Conservation (phyloP, 2,329 filamentous ascomycete genomes). For the Colletotrichum euphorbiae region DNA sequence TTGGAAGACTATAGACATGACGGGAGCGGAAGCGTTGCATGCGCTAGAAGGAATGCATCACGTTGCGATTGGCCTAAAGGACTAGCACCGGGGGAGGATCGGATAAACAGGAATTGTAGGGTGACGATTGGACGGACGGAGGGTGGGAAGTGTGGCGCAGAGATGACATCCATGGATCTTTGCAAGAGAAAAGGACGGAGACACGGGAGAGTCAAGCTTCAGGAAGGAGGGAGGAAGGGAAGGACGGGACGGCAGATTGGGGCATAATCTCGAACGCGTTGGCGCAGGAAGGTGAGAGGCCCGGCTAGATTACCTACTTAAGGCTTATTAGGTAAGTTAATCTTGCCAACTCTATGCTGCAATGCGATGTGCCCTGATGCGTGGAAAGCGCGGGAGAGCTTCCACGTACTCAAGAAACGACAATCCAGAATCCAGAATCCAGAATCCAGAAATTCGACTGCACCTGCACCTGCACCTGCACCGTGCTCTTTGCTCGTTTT, state of each 20-base stretch:
- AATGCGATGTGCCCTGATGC: neutral
- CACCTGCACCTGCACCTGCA: neutral
- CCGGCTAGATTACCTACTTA: no score
- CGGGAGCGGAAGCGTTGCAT: conserved; percentile 21
- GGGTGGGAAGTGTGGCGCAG: conserved; percentile 23
- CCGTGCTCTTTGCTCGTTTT: no score
- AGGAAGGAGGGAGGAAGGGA: neutral
- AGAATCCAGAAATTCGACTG: neutral
- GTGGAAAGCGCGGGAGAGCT: neutral
- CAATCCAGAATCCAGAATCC: no score
- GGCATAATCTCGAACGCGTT: neutral
- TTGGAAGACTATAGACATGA: conserved; percentile 13
- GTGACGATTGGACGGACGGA: conserved; percentile 18
- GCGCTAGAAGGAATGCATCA: conserved; percentile 10
- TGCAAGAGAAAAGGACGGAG: neutral
- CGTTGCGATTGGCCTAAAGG: conserved; percentile 15
- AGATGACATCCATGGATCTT: neutral
- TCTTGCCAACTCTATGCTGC: conserved; percentile 9
- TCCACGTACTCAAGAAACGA: neutral
- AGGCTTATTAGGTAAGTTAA: conserved; percentile 3
- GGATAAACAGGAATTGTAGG: conserved; percentile 1
- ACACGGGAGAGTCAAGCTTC: no score
- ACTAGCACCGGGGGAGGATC: conserved; percentile 1
- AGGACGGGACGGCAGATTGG: neutral
- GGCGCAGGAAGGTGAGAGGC: conserved; percentile 7